Percentiles rank a stretch among this genome's conserved stretches.
Evolutionary conservation across 768 basidiomycete species (phyloP).

Genomic region (Psilocybe cubensis): DNA sequence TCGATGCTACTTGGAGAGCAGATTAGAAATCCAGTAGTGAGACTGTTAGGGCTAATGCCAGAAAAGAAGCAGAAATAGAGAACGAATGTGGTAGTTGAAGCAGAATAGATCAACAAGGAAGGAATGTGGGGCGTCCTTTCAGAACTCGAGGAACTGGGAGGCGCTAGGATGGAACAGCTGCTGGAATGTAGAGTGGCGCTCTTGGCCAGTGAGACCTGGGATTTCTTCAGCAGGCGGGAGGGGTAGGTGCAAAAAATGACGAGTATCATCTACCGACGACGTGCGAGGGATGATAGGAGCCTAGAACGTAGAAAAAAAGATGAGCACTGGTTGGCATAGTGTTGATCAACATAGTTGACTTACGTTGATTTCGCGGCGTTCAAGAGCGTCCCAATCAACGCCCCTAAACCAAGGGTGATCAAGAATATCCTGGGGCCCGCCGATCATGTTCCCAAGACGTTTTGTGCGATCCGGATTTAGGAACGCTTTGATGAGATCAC

Average conservation of each 20-base stretch:
- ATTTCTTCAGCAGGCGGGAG: slow-evolving; percentile 79
- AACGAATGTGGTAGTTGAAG: slow-evolving; percentile 22
- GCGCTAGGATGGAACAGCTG: slow-evolving; percentile 69
- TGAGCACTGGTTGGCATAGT: slow-evolving; percentile 3
- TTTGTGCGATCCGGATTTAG: slow-evolving; percentile 91
- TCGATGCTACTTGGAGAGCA: slow-evolving; percentile 22
- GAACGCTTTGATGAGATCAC: slow-evolving; percentile 86
- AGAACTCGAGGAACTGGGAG: slow-evolving; percentile 81
- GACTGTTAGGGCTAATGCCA: slow-evolving; percentile 2
- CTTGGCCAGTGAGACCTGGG: slow-evolving; percentile 74
- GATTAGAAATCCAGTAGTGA: slow-evolving; percentile 22
- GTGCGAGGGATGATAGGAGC: slow-evolving; percentile 88
- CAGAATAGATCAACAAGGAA: slow-evolving; percentile 18
- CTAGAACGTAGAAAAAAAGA: slow-evolving; percentile 40
- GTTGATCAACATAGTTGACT: slow-evolving; percentile 26
- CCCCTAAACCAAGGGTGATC: slow-evolving; percentile 95
- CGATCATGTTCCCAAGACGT: slow-evolving; percentile 90
- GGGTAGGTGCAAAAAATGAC: slow-evolving; percentile 83
- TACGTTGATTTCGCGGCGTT: slow-evolving; percentile 85
- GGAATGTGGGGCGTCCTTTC: slow-evolving; percentile 26
- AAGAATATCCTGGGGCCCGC: slow-evolving; percentile 89
- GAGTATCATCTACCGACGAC: slow-evolving; percentile 79
- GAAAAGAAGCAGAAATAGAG: slow-evolving; percentile 12
- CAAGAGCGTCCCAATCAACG: slow-evolving; percentile 90
- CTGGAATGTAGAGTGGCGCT: slow-evolving; percentile 57